These are phyloP conservation scores for Chrysochromulina tobinii DNA, from an alignment of 78 protist genomes.

Conservation along the genomic window DNA sequence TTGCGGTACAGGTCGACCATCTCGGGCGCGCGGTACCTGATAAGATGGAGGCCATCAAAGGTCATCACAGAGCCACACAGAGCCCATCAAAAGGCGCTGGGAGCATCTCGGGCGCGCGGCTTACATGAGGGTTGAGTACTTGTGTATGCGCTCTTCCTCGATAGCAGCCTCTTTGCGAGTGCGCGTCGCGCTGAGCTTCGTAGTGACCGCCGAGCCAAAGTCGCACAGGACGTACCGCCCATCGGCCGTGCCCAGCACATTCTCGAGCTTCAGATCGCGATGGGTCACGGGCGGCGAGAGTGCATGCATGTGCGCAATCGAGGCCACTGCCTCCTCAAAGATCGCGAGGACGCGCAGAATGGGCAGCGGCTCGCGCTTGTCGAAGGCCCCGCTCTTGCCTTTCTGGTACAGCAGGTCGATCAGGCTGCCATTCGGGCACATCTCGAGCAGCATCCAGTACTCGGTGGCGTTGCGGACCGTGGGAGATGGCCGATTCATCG, in stretches of 20 bases:
- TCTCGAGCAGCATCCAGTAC: neutral
- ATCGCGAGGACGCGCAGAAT: too few species aligned
- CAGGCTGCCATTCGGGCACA: neutral
- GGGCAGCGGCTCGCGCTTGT: too few species aligned
- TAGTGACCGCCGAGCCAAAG: conserved; percentile 34
- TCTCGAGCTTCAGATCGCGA: conserved; percentile 46
- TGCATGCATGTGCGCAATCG: conserved; percentile 34
- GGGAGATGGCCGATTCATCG: too few species aligned
- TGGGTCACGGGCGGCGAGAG: conserved; percentile 30
- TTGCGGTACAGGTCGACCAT: conserved; percentile 6
- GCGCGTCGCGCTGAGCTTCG: too few species aligned
- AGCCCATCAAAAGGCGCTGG: too few species aligned
- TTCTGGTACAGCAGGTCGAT: neutral
- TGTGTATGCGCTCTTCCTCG: neutral
- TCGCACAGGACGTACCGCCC: conserved; percentile 27
- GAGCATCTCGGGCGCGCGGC: conserved; percentile 36
- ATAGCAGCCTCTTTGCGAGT: neutral
- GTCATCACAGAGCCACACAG: too few species aligned
- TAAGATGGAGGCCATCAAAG: too few species aligned
- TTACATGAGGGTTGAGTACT: neutral
- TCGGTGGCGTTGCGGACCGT: neutral
- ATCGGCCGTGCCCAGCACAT: neutral
- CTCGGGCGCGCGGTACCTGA: conserved; percentile 40
- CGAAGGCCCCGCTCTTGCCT: too few species aligned
- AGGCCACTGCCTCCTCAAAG: too few species aligned